Evolutionary conservation across 2,329 filamentous ascomycete genomes (phyloP), one percentile per base, ranked within the genome.

Genomic region (Xylariales sp.): DNA sequence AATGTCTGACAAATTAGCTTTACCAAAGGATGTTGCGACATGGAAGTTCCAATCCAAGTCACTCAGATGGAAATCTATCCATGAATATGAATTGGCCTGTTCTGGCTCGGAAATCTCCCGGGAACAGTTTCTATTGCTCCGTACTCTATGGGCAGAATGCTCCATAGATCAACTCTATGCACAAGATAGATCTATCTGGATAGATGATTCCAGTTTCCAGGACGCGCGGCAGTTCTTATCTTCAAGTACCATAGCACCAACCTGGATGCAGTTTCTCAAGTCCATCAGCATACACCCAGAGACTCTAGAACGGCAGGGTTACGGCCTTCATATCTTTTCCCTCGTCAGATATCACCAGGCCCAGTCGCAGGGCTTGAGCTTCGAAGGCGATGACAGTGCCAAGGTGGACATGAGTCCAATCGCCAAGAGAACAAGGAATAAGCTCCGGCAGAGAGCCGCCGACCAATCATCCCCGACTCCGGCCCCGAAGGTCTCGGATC

Each of bases 381-480:
- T n/a, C 9, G 30, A 39, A 14, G 30, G 5, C 2, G 4, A 14
- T 39, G 43, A 39, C n/a, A 58, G 16, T 7, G 30, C 43, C 32
- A 58, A 58, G 43, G 43, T 58, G n/a, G 56, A 58, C 14, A 28
- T 58, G 16, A 39, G 16, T 49, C 56, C 43, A 28, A 58, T 58
- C 30, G 56, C 56, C 4, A 39, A 8, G n/a, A 58, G 56, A 39
- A 58, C 43, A 28, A 58, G 56, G 16, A 30, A 45, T 28, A 3
- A 36, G 9, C 6, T 43, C 18, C 23, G 30, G 30, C 50, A 53
- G 5, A 28, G 30, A 14, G 10, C 8, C 4, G 28, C 32, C 23
- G 14, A 2, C 6, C 32, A 34, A n/a, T n/a, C 55, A 30, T 23
- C n/a, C 43, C 2, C 30, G 18, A 50, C 55, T 16, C 55, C 55